Percentiles rank a stretch among this genome's conserved stretches.
phyloP scores from a whole-genome alignment of 2,329 filamentous ascomycete species.

The Byssoonygena ceratinophila region DNA sequence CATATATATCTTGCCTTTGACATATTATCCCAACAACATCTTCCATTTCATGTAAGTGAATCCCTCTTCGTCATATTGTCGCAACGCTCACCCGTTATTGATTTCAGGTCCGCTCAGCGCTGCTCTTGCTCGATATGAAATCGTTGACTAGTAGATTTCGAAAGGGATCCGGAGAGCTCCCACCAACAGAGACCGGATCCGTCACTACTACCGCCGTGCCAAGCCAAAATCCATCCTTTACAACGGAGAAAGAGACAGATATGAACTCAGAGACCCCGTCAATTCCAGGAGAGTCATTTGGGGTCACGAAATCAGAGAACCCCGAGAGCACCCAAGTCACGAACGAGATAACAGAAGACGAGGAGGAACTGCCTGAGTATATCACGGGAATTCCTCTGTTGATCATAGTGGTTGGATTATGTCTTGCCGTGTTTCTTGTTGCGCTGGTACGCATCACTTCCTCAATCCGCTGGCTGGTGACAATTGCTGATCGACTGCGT shows the following conservation, averaged over 20 bases:
- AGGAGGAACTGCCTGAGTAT: constrained; percentile 9
- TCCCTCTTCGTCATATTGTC: too few relatives aligned
- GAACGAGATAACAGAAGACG: not conserved
- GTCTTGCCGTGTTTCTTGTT: constrained; percentile 16
- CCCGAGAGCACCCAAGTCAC: not conserved
- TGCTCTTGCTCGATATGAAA: not conserved
- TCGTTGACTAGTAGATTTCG: constrained; percentile 8
- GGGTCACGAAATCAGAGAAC: not conserved
- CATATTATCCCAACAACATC: not conserved
- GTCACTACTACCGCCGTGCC: constrained; percentile 5
- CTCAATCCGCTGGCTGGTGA: not conserved
- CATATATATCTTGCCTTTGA: too few relatives aligned
- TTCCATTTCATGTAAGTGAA: too few relatives aligned
- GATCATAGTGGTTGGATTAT: constrained; percentile 15
- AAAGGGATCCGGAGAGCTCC: not conserved
- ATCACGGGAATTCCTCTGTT: constrained; percentile 13
- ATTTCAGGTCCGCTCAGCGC: too few relatives aligned
- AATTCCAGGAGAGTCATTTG: not conserved
- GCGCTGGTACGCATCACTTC: constrained; percentile 13
- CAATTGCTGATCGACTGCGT: too few relatives aligned
- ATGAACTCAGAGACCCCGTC: not conserved
- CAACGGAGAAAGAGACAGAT: not conserved
- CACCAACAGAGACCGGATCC: not conserved
- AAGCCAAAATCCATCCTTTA: constrained; percentile 6
- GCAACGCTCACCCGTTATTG: not conserved